Evolutionary conservation across 2,329 filamentous ascomycete genomes (phyloP).

Genomic region (Alternaria triticimaculans): DNA sequence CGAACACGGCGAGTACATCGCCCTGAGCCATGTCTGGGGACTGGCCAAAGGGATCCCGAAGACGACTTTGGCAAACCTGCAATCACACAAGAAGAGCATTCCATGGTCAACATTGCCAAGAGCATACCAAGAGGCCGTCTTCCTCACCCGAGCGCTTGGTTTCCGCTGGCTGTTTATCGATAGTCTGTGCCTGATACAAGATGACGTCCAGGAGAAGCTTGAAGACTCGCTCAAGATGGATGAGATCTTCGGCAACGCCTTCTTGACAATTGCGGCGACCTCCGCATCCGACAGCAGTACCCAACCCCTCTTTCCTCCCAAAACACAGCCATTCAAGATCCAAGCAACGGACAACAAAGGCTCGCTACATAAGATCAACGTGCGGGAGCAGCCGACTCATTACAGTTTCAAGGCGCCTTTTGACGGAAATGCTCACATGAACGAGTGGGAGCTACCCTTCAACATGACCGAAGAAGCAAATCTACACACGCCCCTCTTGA

Average conservation of each 20-base stretch:
- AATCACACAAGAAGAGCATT: constrained; percentile 37
- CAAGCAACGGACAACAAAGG: constrained; percentile 44
- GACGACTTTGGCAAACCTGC: constrained; percentile 36
- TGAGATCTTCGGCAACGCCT: constrained; percentile 40
- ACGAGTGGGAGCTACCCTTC: constrained; percentile 45
- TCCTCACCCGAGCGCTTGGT: constrained; percentile 44
- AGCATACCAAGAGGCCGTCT: constrained; percentile 45
- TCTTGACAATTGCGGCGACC: constrained; percentile 44
- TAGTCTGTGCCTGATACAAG: constrained; percentile 42
- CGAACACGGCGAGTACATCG: constrained; percentile 43
- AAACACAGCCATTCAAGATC: constrained; percentile 38
- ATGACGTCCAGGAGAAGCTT: constrained; percentile 36
- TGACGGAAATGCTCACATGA: constrained; percentile 43
- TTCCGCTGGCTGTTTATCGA: constrained; percentile 49
- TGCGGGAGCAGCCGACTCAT: constrained; percentile 45
- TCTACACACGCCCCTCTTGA: constrained; percentile 40
- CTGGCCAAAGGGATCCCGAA: constrained; percentile 34
- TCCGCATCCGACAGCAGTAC: constrained; percentile 38
- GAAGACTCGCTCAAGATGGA: constrained; percentile 38
- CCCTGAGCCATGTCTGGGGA: constrained; percentile 45
- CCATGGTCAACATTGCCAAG: constrained; percentile 38
- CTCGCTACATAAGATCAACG: constrained; percentile 39
- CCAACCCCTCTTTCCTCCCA: constrained; percentile 34
- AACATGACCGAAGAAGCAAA: constrained; percentile 40
- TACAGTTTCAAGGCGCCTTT: constrained; percentile 47